phyloP scores from a whole-genome alignment of 495 filamentous ascomycete species.

The Umbilicaria muhlenbergii region DNA sequence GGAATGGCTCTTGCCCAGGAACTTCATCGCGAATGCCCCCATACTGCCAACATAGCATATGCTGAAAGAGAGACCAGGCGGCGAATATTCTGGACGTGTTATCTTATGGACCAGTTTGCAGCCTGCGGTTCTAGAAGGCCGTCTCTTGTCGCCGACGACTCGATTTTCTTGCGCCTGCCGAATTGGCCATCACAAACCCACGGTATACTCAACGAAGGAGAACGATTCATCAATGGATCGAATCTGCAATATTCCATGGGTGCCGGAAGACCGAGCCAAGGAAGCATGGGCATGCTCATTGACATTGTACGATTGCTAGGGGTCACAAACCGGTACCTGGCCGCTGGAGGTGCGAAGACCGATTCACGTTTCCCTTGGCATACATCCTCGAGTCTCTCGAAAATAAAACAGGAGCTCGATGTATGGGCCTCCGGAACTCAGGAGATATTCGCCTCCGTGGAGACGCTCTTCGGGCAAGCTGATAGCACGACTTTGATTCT shows the following conservation, averaged over 20 bases:
- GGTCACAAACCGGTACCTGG: slow-evolving; percentile 69
- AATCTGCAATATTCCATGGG: slow-evolving; percentile 54
- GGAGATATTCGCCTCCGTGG: slow-evolving; percentile 60
- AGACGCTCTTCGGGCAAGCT: slow-evolving; percentile 56
- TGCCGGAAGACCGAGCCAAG: slow-evolving; percentile 48
- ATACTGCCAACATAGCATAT: slow-evolving; percentile 35
- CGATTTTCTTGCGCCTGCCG: slow-evolving; percentile 54
- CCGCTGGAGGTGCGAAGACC: slow-evolving; percentile 70
- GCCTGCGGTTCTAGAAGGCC: slow-evolving; percentile 66
- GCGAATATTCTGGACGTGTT: slow-evolving; percentile 71
- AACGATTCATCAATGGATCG: slow-evolving; percentile 59
- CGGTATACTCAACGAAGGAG: slow-evolving; percentile 47
- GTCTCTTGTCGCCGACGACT: slow-evolving; percentile 58
- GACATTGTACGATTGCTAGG: slow-evolving; percentile 71
- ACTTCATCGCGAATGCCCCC: slow-evolving; percentile 53
- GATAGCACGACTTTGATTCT: slow-evolving; percentile 66
- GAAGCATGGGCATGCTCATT: slow-evolving; percentile 58
- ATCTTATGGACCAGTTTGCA: slow-evolving; percentile 66
- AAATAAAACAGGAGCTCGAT: slow-evolving; percentile 72
- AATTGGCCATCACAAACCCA: slow-evolving; percentile 43
- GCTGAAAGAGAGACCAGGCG: slow-evolving; percentile 58
- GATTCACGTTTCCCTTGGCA: slow-evolving; percentile 87
- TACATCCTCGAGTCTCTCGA: slow-evolving; percentile 64
- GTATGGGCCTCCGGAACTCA: slow-evolving; percentile 70
- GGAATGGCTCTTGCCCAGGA: slow-evolving; percentile 70